Evolutionary conservation across 2,329 filamentous ascomycete species (phyloP).

Genomic region (Aurifilum marmelostoma): DNA sequence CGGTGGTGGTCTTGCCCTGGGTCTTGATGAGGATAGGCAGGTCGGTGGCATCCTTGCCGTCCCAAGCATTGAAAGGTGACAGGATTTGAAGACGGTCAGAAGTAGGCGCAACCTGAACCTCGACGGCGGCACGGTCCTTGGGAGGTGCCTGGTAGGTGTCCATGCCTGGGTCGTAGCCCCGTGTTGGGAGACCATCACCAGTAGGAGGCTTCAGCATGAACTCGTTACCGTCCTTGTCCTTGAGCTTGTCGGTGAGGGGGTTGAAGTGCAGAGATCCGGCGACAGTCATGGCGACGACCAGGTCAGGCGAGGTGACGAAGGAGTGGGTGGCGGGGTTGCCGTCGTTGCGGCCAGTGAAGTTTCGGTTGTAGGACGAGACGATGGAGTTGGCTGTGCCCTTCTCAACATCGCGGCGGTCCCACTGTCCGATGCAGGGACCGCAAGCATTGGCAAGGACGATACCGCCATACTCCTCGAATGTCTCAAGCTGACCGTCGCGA

Average conservation of each 20-base stretch:
- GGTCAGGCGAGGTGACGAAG: slow-evolving; percentile 52
- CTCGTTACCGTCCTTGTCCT: slow-evolving; percentile 95
- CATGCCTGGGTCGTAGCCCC: slow-evolving; percentile 84
- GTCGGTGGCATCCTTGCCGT: slow-evolving; percentile 84
- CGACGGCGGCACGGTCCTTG: slow-evolving; percentile 70
- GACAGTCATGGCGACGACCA: slow-evolving; percentile 47
- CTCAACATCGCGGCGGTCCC: slow-evolving; percentile 91
- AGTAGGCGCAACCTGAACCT: slow-evolving; percentile 81
- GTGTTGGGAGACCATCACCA: slow-evolving; percentile 77
- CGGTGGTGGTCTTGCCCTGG: slow-evolving; percentile 94
- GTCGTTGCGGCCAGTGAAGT: slow-evolving; percentile 96
- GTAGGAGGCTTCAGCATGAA: slow-evolving; percentile 83
- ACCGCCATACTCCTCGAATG: slow-evolving; percentile 94
- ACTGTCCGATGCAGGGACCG: slow-evolving; percentile 90
- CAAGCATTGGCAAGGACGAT: slow-evolving; percentile 95
- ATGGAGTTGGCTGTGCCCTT: slow-evolving; percentile 97
- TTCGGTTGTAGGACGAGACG: slow-evolving; percentile 98
- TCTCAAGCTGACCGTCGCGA: slow-evolving; percentile 88
- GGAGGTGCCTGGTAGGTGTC: slow-evolving; percentile 98
- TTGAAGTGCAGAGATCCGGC: slow-evolving; percentile 73
- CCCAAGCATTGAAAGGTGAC: slow-evolving; percentile 82
- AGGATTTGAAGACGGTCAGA: slow-evolving; percentile 96
- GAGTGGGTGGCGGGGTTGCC: slow-evolving; percentile 50
- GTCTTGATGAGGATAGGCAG: slow-evolving; percentile 96
- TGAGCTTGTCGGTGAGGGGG: slow-evolving; percentile 87